A percentile compares a stretch with the other conserved stretches of the same genome.
Conservation (phyloP, 768 basidiomycete genomes). For the Leucocoprinus sp. region DNA sequence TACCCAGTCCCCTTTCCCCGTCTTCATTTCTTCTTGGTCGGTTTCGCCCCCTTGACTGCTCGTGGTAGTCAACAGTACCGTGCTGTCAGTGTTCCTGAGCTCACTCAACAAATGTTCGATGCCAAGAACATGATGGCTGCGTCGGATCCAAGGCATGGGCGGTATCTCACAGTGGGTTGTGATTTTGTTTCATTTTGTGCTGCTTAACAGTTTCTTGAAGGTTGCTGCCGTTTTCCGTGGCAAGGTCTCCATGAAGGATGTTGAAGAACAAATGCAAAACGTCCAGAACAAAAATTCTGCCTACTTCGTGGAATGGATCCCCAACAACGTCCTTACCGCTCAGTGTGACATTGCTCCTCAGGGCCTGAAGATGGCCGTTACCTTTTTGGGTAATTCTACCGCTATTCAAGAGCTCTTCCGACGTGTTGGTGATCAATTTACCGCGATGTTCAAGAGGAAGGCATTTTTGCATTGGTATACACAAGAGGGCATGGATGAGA, state of each 20-base stretch:
- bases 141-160: slow-evolving; percentile 91
- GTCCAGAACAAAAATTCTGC: slow-evolving; percentile 97
- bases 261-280: slow-evolving; percentile 98
- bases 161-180: slow-evolving; percentile 81
- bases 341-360: slow-evolving; percentile 98
- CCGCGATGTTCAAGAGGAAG: slow-evolving; percentile 98
- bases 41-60: slow-evolving; percentile 90
- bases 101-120: slow-evolving; percentile 99
- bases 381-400: slow-evolving; percentile 96
- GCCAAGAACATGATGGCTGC: slow-evolving; percentile 99
- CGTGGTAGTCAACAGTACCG: slow-evolving; percentile 94
- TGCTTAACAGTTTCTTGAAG: slow-evolving; percentile 22
- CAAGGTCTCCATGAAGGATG: slow-evolving; percentile 99
- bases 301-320: slow-evolving; percentile 99
- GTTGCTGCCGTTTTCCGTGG: slow-evolving; percentile 98
- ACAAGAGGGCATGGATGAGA: slow-evolving; percentile 99
- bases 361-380: slow-evolving; percentile 93
- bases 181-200: neutral
- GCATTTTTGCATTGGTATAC: slow-evolving; percentile 99
- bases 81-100: slow-evolving; percentile 93
- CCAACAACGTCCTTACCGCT: slow-evolving; percentile 96
- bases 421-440: slow-evolving; percentile 97
- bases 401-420: slow-evolving; percentile 98
- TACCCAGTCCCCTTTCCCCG: slow-evolving; percentile 95
- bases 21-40: slow-evolving; percentile 99